Evolutionary conservation across 2,329 filamentous ascomycete genomes (phyloP).

Genomic region (Xylariaceae sp.): DNA sequence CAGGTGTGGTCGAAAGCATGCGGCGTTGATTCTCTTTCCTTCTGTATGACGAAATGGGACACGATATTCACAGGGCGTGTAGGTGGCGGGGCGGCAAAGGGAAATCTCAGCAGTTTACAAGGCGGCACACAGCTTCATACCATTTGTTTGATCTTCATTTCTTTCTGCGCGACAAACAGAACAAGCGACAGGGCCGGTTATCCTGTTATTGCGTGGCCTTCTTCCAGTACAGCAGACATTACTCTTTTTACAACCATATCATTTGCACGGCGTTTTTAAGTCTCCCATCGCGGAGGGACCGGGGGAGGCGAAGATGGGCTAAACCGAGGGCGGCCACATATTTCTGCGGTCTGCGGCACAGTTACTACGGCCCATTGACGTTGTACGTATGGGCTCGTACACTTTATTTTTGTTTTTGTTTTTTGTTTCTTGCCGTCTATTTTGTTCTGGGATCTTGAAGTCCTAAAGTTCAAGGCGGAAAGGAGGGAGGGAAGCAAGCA

Average conservation of each 20-base stretch:
- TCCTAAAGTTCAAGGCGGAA: neutral
- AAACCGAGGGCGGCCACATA: slow-evolving; percentile 7
- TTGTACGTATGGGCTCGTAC: slow-evolving; percentile 6
- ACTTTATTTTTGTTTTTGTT: neutral
- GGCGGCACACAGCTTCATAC: slow-evolving; percentile 11
- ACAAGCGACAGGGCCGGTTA: neutral
- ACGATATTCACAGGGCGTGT: slow-evolving; percentile 27
- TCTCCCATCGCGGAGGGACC: slow-evolving; percentile 1
- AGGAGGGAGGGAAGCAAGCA: neutral
- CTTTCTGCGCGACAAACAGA: slow-evolving; percentile 4
- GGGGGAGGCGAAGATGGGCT: slow-evolving; percentile 9
- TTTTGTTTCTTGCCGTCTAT: slow-evolving; percentile 3
- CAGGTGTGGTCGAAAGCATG: slow-evolving; percentile 25
- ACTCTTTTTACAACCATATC: slow-evolving; percentile 11
- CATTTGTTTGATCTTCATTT: slow-evolving; percentile 18
- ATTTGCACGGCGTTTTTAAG: slow-evolving; percentile 16
- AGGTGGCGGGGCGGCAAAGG: slow-evolving; percentile 16
- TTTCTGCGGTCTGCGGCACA: no score
- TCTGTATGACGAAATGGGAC: slow-evolving; percentile 31
- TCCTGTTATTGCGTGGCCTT: slow-evolving; percentile 5
- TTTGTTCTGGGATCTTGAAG: neutral
- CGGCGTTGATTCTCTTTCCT: slow-evolving; percentile 30
- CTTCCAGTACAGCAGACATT: slow-evolving; percentile 8
- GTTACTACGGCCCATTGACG: slow-evolving; percentile 1
- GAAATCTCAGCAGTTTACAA: neutral